Conservation (phyloP, 331 rosid species). For the Cydonia oblonga region DNA sequence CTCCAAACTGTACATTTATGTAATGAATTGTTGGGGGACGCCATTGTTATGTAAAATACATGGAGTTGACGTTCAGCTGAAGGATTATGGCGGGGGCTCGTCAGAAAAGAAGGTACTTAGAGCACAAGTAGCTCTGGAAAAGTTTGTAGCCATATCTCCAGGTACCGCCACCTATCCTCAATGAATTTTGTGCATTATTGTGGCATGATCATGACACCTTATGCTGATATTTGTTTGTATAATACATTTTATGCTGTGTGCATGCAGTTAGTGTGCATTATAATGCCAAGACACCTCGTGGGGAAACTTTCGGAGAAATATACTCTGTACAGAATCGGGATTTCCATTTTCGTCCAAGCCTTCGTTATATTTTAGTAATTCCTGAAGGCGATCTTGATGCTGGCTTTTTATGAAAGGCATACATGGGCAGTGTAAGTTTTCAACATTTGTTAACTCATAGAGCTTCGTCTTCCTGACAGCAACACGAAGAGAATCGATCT, state of each 20-base stretch:
- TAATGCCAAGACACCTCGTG: constrained; percentile 23
- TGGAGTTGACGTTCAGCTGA: constrained; percentile 17
- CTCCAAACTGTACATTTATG: constrained; percentile 18
- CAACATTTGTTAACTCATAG: constrained; percentile 12
- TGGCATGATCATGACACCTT: not conserved
- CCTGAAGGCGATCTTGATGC: constrained; percentile 50
- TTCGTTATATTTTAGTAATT: constrained; percentile 25
- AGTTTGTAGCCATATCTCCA: constrained; percentile 15
- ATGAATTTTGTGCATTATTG: not conserved
- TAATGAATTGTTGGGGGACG: constrained; percentile 10
- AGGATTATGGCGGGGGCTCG: constrained; percentile 12
- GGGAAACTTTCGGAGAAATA: constrained; percentile 33
- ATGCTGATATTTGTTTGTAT: not conserved
- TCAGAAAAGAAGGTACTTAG: constrained; percentile 8
- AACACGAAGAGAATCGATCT: constrained; percentile 8
- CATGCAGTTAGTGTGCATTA: constrained; percentile 37
- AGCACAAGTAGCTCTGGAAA: constrained; percentile 17
- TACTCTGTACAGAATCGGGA: constrained; percentile 61
- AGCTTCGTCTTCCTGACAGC: constrained; percentile 16
- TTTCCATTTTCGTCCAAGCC: constrained; percentile 30
- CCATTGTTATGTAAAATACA: constrained; percentile 16
- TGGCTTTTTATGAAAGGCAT: no score
- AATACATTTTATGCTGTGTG: constrained; percentile 1
- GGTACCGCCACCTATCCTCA: constrained; percentile 24
- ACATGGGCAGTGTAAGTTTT: constrained; percentile 23